Evolutionary conservation across 495 filamentous ascomycete species (phyloP).

Genomic region (Penicillium goetzii): DNA sequence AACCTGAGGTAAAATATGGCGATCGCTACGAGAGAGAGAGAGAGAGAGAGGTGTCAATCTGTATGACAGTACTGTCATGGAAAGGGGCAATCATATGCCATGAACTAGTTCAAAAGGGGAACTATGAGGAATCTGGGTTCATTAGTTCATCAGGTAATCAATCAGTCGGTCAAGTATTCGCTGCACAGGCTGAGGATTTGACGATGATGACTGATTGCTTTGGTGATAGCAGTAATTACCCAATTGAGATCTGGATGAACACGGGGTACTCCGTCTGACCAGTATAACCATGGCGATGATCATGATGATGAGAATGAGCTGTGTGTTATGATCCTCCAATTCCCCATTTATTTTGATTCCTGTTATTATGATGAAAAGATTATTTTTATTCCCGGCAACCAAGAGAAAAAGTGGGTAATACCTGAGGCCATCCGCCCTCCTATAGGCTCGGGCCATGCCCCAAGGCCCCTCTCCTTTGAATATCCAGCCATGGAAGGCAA

Average conservation of each 20-base stretch:
- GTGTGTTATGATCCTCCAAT: neutral
- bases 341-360: neutral
- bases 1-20: neutral
- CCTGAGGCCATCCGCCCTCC: neutral
- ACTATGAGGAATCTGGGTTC: neutral
- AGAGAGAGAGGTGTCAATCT: no score
- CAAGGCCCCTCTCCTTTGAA: neutral
- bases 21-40: neutral
- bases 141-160: neutral
- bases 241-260: neutral
- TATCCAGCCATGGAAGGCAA: slow-evolving; percentile 4
- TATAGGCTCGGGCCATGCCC: slow-evolving; percentile 2
- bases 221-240: neutral
- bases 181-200: neutral
- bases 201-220: neutral
- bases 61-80: neutral
- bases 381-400: slow-evolving; percentile 1
- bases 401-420: neutral
- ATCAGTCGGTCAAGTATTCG: neutral
- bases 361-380: neutral
- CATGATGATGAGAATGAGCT: neutral
- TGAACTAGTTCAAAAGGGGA: neutral
- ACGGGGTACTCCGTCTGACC: neutral
- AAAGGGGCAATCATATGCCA: neutral
- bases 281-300: neutral